A percentile compares a stretch with the other conserved stretches of the same genome.
Conservation (phyloP, 2,329 filamentous ascomycete genomes). For the Fusarium sp. region DNA sequence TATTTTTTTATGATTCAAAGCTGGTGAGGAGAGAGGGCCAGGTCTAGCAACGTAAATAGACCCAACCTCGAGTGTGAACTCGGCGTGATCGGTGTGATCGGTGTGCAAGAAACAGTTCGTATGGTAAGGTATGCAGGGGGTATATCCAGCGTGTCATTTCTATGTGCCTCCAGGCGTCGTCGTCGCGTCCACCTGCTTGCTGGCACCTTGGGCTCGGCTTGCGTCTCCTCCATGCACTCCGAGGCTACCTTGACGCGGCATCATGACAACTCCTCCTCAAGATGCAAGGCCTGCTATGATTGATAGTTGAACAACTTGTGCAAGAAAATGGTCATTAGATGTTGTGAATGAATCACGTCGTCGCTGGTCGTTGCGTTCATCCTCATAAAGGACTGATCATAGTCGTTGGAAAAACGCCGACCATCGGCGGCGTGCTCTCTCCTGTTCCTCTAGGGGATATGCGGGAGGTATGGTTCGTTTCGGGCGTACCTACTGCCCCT, state of each 20-base stretch:
- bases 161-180: constrained; percentile 44
- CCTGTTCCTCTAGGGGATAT: constrained; percentile 14
- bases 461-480: constrained; percentile 31
- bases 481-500: constrained; percentile 56
- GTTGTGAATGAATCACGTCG: constrained; percentile 37
- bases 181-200: constrained; percentile 38
- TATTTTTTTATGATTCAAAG: constrained; percentile 43
- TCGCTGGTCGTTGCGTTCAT: constrained; percentile 6
- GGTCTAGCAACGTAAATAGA: constrained; percentile 45
- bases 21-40: constrained; percentile 37
- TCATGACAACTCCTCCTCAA: constrained; percentile 40
- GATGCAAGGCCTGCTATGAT: constrained; percentile 46
- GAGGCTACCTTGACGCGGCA: constrained; percentile 35
- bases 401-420: constrained; percentile 30
- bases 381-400: constrained; percentile 18
- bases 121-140: constrained; percentile 46
- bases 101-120: constrained; percentile 43
- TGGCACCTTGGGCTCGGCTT: constrained; percentile 36
- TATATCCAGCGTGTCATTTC: constrained; percentile 48
- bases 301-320: constrained; percentile 34
- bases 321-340: constrained; percentile 45
- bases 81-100: constrained; percentile 12
- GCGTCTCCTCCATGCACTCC: constrained; percentile 35
- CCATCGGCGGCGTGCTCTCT: constrained; percentile 24
- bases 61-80: constrained; percentile 41